Conservation (phyloP, 441 rosid species). For the Erodium trifolium region DNA sequence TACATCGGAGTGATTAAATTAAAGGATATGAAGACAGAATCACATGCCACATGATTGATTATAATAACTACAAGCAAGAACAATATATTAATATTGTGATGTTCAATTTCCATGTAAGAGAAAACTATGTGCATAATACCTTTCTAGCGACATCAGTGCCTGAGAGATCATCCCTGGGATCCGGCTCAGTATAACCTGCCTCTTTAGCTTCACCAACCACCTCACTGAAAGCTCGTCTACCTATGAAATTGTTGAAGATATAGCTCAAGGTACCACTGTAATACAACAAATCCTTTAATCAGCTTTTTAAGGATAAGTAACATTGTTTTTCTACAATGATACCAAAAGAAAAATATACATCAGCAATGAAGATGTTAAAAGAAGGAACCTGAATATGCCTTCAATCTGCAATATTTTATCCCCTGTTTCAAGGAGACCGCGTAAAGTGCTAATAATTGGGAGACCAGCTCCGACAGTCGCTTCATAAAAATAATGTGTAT, state of each 20-base stretch:
- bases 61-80: not conserved
- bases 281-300: not conserved
- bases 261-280: constrained; percentile 94
- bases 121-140: constrained; percentile 35
- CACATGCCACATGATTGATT: not conserved
- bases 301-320: not conserved
- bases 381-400: constrained; percentile 75
- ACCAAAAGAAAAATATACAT: not conserved
- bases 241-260: constrained; percentile 73
- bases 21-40: not conserved
- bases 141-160: constrained; percentile 98
- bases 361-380: not conserved
- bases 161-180: constrained; percentile 97
- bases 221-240: constrained; percentile 61
- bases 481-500: constrained; percentile 93
- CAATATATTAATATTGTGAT: not conserved
- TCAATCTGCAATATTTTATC: constrained; percentile 76
- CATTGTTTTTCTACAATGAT: not conserved
- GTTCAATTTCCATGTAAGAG: not conserved
- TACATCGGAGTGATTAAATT: constrained; percentile 7
- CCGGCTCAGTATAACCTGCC: constrained; percentile 95
- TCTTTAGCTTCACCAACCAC: constrained; percentile 81
- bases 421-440: constrained; percentile 95
- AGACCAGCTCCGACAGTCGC: constrained; percentile 99
- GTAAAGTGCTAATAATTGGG: constrained; percentile 85